Evolutionary conservation across 108 stramenopile species (phyloP).

Genomic region (Fistulifera pelliculosa): DNA sequence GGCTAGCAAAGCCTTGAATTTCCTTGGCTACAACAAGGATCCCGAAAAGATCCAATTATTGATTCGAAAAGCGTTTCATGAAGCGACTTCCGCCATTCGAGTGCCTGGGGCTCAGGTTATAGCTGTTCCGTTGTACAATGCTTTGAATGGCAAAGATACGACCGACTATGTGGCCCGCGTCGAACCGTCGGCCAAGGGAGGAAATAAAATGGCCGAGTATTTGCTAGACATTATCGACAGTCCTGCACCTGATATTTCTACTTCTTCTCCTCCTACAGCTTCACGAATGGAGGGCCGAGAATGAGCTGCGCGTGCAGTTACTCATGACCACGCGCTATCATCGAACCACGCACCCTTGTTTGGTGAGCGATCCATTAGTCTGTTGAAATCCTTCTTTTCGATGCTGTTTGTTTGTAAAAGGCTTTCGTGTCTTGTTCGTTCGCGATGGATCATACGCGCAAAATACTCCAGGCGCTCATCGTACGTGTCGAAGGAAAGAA

Average conservation of each 20-base stretch:
- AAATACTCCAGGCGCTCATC: conserved; percentile 29
- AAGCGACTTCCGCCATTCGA: conserved; percentile 58
- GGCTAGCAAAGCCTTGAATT: conserved; percentile 64
- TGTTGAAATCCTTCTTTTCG: too few species aligned
- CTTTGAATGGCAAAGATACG: conserved; percentile 66
- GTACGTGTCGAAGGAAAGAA: conserved; percentile 28
- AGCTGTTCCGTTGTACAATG: conserved; percentile 67
- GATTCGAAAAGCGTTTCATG: conserved; percentile 59
- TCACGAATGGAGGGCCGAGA: too few species aligned
- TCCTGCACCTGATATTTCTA: too few species aligned
- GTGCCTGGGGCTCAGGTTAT: conserved; percentile 63
- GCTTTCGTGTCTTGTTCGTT: conserved; percentile 36
- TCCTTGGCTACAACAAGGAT: conserved; percentile 67
- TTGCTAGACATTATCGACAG: conserved; percentile 19
- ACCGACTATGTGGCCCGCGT: conserved; percentile 84
- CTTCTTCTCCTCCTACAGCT: too few species aligned
- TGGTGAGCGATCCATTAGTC: too few species aligned
- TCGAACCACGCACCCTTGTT: too few species aligned
- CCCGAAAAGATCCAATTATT: conserved; percentile 60
- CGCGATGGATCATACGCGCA: conserved; percentile 32
- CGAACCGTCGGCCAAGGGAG: conserved; percentile 78
- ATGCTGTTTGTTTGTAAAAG: too few species aligned
- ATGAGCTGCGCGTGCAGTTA: too few species aligned
- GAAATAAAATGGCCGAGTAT: conserved; percentile 78
- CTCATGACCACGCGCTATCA: too few species aligned